These are phyloP conservation scores for Excoecaria cochinchinensis DNA, from an alignment of 345 rosid genomes.

Conservation along the genomic window DNA sequence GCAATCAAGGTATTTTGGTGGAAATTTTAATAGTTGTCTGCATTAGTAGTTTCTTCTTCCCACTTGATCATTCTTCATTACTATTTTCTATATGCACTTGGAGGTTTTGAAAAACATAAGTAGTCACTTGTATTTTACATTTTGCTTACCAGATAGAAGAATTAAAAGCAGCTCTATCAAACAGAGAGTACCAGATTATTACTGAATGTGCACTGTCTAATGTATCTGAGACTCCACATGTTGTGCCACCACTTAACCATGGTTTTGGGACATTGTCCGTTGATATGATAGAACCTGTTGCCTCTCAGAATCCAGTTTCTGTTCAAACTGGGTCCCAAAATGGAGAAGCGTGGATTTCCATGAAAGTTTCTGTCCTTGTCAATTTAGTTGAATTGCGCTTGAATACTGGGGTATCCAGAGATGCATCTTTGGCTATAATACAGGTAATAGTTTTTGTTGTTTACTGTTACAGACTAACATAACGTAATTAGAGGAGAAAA, in stretches of 20 bases:
- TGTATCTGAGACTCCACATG: conserved; percentile 71
- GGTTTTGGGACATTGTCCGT: conserved; percentile 42
- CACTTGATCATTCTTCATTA: background rate
- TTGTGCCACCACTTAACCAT: conserved; percentile 54
- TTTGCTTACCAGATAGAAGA: conserved; percentile 68
- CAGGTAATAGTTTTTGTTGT: conserved; percentile 45
- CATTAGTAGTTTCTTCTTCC: conserved; percentile 3
- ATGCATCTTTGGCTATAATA: conserved; percentile 74
- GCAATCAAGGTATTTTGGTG: conserved; percentile 56
- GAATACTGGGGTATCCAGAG: conserved; percentile 65
- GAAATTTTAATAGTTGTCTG: conserved; percentile 14
- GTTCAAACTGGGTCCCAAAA: conserved; percentile 33
- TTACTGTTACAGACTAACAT: too few relatives aligned
- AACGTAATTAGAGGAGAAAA: too few relatives aligned
- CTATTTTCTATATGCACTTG: conserved; percentile 11
- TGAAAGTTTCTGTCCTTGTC: conserved; percentile 68
- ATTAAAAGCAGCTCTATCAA: conserved; percentile 74
- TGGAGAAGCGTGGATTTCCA: conserved; percentile 56
- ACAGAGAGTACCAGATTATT: conserved; percentile 83
- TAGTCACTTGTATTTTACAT: conserved; percentile 18
- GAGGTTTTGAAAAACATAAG: conserved; percentile 1
- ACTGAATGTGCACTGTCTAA: conserved; percentile 85
- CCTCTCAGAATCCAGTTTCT: conserved; percentile 39
- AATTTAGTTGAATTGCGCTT: conserved; percentile 76
- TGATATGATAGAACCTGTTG: conserved; percentile 43